Base-by-base conservation (phyloP, 495 filamentous ascomycete genomes). In the Podospora bellae-mahoneyi region DNA sequence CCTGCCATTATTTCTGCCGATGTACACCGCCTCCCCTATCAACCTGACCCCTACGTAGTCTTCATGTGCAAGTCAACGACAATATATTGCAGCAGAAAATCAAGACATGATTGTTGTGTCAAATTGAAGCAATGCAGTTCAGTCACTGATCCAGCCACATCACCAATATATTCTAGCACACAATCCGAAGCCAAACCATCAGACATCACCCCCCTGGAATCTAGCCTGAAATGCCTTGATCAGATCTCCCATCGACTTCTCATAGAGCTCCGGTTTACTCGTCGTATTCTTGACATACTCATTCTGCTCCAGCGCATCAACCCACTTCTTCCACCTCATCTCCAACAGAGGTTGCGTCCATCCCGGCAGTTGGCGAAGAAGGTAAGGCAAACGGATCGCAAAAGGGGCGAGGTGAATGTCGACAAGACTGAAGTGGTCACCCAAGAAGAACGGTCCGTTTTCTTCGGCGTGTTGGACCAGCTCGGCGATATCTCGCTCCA, bases 361-460 rank as follows among this genome's bases (percentile, higher is more conserved):
- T 34, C 86, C 89, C 26, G 91, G 86, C 73, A 94, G 94, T n/a
- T 88, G 90, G 63, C 88, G 87, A 64, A 96, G 81, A 28, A 97
- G 91, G 19, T 88, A 83, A 15, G 84, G 82, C 64, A 97, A 78
- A 1, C 94, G 88, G 39, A 97, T 73, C 61, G 95, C 85, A 87
- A 94, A 98, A 7, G 94, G 94, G 7, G 93, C 94, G 60, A 94
- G 86, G 71, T 95, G 91, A 26, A 97, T 84, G 72, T 98, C 94
- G 3, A 97, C 93, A 68, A 92, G 91, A 39, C 87, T 89, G 28
- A 95, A 78, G 16, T 86, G 77, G 16, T 81, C 79, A 9, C 92
- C 92, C 30, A 95, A 83, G 78, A 97, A 96, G 76, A 91, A 95
- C 0, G 94, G 94, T 0, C 94, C 94, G 66, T 83, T 69, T 63